Evolutionary conservation across 2,329 filamentous ascomycete species (phyloP), one percentile per base, ranked within the genome.

Genomic region (Ceratocystis papillata): DNA sequence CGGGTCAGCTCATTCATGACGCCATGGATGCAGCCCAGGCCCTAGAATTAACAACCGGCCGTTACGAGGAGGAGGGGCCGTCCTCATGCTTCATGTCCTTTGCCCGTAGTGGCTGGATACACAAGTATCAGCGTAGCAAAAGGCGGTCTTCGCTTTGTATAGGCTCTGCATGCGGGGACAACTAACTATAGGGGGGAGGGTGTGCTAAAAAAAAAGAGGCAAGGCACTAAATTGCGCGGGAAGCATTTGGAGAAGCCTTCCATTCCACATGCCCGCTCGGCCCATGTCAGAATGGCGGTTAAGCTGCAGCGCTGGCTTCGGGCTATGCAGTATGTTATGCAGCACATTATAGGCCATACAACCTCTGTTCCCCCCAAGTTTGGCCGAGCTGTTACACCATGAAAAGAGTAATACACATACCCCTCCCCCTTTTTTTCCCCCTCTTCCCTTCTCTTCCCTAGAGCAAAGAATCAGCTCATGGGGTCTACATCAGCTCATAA

Each of bases 1-100:
- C 53, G 28, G 53, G 12, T 37, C 53, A 59, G 53, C 25, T 59
- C 53, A 59, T 59, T 17, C 25, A 59, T 59, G 28, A 59, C 15
- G n/a, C 53, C 53, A 59, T 59, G 28, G 25, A 17, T 17, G 25
- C 12, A n/a, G 53, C 12, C 25, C 25, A 33, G 53, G n/a, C 53
- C 17, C 28, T 17, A n/a, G 53, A 33, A 17, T 15, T 20, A n/a
- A 6, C 15, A 8, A 7, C 17, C 12, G 53, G 28, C 17, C 15
- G 53, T 17, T 37, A 33, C 12, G 22, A 53, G 20, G 37, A 41
- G 37, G 37, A 41, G 8, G 48, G 48, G 48, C 20, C 5, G 15
- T 25, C 20, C 7, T 25, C 25, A 5, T 53, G 7, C 8, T 25
- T 53, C 48, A 41, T 41, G 37, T 41, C 37, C 10, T 41, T 53